Base-by-base conservation (phyloP, 1,284 basidiomycete species). In the Fereydounia khargensis region DNA sequence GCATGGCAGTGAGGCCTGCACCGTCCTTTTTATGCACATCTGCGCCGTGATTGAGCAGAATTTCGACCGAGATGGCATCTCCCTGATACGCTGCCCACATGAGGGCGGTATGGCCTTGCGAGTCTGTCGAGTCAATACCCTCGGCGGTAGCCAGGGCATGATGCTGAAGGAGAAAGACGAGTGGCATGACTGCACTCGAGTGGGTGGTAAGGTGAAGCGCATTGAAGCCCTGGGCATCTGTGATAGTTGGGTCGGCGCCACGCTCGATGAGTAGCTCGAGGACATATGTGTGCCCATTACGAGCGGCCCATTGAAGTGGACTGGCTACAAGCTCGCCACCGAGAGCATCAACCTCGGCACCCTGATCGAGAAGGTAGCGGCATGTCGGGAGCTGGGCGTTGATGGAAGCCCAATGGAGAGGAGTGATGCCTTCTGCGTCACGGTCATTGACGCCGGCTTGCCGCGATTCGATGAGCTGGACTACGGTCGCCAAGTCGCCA, bases 71-170 rank as follows among this genome's bases (percentile, higher is more conserved):
- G 18, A 98, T 83, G 1, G 90, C 91, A 70, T 99, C 95, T 34
- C 94, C 94, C 76, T 98, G 95, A 78, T 97, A 98, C 4, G 91
- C 90, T 2, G 95, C 95, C 95, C 95, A 98, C 89, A 97, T 96
- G 42, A 99, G 82, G 0, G 89, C 83, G 0, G 94, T 97, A 72
- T 98, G 95, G 0, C 94, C 94, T 30, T 91, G 88, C 1, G 85
- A 80, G 76, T 99, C 95, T 33, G 48, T 39, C 3, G 47, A 46
- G 28, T 74, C 69, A 8, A 74, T 38, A 0, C 54, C 54, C 18
- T 43, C 40, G 1, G 38, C 39, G 2, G 58, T 46, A 35, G 47
- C 39, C 35, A 70, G 59, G 1, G 90, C 88, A 63, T 94, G 89
- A 73, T 94, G 91, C 47, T 77, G 76, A 2, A 77, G 82, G 31